Conservation (phyloP, 139 green algal species). For the Microglena sp. region DNA sequence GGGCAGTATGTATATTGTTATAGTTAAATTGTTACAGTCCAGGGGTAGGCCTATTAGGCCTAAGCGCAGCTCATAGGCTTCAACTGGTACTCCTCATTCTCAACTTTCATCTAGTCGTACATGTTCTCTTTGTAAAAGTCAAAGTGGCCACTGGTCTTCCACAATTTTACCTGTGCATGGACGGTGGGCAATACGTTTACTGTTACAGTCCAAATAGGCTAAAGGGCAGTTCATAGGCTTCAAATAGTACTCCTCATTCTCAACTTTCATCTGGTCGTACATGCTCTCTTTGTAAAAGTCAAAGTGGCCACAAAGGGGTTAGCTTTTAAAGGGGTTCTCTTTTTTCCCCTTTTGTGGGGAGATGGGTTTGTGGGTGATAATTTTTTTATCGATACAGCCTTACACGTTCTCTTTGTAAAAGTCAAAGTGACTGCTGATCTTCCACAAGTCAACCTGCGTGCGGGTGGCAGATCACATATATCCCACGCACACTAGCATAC, state of each 20-base stretch:
- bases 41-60: no score
- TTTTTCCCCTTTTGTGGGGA: no score
- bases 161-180: constrained; percentile 61
- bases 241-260: constrained; percentile 91
- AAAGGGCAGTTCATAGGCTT: constrained; percentile 99
- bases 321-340: no score
- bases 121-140: constrained; percentile 91
- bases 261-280: constrained; percentile 50
- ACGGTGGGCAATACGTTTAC: constrained; percentile 3
- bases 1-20: background rate
- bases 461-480: no score
- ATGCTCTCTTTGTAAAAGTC: constrained; percentile 94
- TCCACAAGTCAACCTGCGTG: constrained; percentile 93
- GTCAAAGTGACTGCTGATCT: constrained; percentile 85
- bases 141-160: constrained; percentile 90
- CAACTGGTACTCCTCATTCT: constrained; percentile 91
- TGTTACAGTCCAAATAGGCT: constrained; percentile 90
- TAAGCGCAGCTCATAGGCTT: constrained; percentile 97
- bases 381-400: no score
- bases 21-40: no score
- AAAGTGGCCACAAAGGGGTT: no score
- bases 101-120: constrained; percentile 44
- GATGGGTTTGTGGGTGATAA: no score
- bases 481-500: no score
- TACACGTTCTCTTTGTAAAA: constrained; percentile 95